Base-by-base conservation (phyloP, 139 green algal genomes). In the Coelastrella sp. region DNA sequence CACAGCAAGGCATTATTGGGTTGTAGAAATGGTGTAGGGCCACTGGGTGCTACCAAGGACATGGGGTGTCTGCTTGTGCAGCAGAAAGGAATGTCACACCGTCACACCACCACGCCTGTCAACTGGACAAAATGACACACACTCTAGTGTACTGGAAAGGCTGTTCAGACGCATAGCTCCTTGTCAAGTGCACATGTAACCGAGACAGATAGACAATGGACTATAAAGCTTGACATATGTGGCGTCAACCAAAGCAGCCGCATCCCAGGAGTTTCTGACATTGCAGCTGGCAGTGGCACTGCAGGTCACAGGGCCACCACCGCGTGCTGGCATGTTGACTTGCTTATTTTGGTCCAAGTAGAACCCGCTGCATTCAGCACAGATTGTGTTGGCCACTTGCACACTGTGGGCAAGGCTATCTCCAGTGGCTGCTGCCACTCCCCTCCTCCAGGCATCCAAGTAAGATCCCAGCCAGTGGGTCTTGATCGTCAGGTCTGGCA, bases 381-480 rank as follows among this genome's bases (percentile, higher is more conserved):
- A 88, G 25, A 81, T 81, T 20, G 78, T 24, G 49, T 24, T 61
- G 4, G 14, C 14, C 8, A 88, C 6, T 8, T 72, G 20, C 20
- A 8, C 22, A 24, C 25, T 59, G 12, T n/a, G 9, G 15, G 68
- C 66, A 8, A 88, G 7, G 3, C n/a, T 20, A 11, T 35, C 19
- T 9, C 8, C 68, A 70, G 49, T 78, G 7, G 15, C 63, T 60
- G 20, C n/a, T 19, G 35, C 12, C 10, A 78, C 25, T 12, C 35
- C 58, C 10, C 84, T 58, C 9, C 84, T 20, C 84, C 84, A 88
- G 15, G 84, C 84, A n/a, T 81, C 84, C 9, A 88, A 10, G 27
- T 88, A 88, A 8, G 66, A 24, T 0, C 84, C 84, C 49, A 81
- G 68, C 84, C 84, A 88, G 9, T 88, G 84, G 4, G 84, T 88